Evolutionary conservation across 192 early-diverging fungal genomes (phyloP).

Genomic region (Allomyces javanicus): DNA sequence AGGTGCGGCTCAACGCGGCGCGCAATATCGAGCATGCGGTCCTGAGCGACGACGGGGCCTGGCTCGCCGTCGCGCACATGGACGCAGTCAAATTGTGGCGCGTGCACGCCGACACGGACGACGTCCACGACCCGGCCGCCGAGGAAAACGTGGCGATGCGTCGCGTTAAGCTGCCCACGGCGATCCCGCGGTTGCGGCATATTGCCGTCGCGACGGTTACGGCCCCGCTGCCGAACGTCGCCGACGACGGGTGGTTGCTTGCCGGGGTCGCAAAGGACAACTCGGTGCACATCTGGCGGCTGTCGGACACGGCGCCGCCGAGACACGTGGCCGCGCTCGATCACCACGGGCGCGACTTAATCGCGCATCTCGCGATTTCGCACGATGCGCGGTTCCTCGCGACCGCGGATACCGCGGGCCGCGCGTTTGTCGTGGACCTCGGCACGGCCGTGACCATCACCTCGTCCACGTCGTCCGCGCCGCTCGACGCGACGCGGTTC

Average conservation of each 20-base stretch:
- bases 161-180: too few relatives aligned
- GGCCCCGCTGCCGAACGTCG: too few relatives aligned
- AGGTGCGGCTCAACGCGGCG: slow-evolving; percentile 52
- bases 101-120: background rate
- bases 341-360: background rate
- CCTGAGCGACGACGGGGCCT: slow-evolving; percentile 59
- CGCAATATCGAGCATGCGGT: slow-evolving; percentile 48
- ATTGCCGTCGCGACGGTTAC: too few relatives aligned
- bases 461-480: too few relatives aligned
- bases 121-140: too few relatives aligned
- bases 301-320: background rate
- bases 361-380: background rate
- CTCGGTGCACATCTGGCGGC: background rate
- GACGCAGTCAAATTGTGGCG: slow-evolving; percentile 16
- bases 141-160: too few relatives aligned
- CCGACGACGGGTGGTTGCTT: background rate
- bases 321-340: background rate
- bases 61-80: slow-evolving; percentile 67
- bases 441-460: too few relatives aligned
- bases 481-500: too few relatives aligned
- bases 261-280: background rate
- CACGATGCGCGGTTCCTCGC: background rate
- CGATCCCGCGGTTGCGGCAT: too few relatives aligned
- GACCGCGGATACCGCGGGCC: background rate
- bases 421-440: background rate